Evolutionary conservation across 2,329 filamentous ascomycete species (phyloP).

Genomic region (Rutstroemia sp.): DNA sequence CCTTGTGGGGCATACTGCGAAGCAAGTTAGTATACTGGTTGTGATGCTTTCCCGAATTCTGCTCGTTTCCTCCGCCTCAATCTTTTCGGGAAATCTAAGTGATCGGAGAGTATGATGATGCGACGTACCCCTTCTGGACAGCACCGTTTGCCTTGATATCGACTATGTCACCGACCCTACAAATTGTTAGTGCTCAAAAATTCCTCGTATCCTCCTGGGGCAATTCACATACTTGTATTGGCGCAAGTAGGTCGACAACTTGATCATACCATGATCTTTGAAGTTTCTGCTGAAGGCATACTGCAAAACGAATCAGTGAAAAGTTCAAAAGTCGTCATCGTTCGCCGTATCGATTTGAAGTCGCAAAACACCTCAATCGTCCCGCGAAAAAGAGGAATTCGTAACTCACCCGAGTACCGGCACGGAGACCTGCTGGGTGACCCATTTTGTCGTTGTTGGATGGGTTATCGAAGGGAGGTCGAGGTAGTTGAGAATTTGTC

Average conservation of each 20-base stretch:
- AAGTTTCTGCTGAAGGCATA: slow-evolving; percentile 79
- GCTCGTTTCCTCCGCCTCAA: too few species aligned
- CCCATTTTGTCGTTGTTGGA: slow-evolving; percentile 33
- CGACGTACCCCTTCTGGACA: slow-evolving; percentile 88
- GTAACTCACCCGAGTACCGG: slow-evolving; percentile 70
- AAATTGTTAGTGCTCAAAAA: slow-evolving; percentile 36
- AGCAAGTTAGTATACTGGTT: slow-evolving; percentile 2
- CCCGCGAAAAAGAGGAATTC: not conserved
- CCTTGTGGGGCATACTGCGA: slow-evolving; percentile 86
- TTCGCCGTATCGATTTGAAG: slow-evolving; percentile 6
- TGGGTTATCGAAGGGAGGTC: slow-evolving; percentile 14
- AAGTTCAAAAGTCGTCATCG: not conserved
- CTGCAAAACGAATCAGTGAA: slow-evolving; percentile 33
- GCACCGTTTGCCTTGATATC: slow-evolving; percentile 99
- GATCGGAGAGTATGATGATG: slow-evolving; percentile 12
- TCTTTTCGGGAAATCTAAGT: not conserved
- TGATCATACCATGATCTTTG: slow-evolving; percentile 92
- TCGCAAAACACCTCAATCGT: slow-evolving; percentile 1
- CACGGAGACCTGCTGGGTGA: slow-evolving; percentile 78
- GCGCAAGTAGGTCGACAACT: slow-evolving; percentile 87
- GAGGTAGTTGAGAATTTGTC: slow-evolving; percentile 13
- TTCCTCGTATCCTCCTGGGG: slow-evolving; percentile 7
- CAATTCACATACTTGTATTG: slow-evolving; percentile 67
- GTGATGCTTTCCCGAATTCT: not conserved
- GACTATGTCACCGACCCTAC: slow-evolving; percentile 93